A percentile compares a stretch with the other conserved stretches of the same genome.
Conservation (phyloP, 192 early-diverging fungal species). For the Oehlia diaphana region DNA sequence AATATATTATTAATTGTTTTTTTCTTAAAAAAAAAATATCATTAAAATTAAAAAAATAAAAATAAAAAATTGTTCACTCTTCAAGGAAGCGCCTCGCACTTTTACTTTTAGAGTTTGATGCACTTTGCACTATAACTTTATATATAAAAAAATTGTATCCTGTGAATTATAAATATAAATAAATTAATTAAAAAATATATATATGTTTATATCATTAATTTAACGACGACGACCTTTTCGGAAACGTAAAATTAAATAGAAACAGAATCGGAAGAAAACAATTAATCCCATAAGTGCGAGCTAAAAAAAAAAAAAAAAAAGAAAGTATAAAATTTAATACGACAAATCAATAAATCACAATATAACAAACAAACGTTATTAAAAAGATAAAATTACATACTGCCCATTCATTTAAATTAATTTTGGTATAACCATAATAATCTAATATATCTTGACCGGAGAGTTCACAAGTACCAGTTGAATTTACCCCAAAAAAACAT, state of each 20-base stretch:
- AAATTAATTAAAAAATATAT: too few species aligned
- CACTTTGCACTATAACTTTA: too few species aligned
- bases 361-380: background rate
- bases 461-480: background rate
- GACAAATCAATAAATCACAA: background rate
- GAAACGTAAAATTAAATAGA: background rate
- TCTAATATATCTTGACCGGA: slow-evolving; percentile 13
- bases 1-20: too few species aligned
- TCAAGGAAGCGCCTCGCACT: too few species aligned
- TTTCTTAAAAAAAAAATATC: too few species aligned
- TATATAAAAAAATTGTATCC: too few species aligned
- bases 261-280: background rate
- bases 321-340: background rate
- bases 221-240: background rate
- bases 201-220: background rate
- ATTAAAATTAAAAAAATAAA: too few species aligned
- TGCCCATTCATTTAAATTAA: background rate
- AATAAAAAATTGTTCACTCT: too few species aligned
- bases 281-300: slow-evolving; percentile 2
- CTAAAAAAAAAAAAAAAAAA: background rate
- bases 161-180: too few species aligned
- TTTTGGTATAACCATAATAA: background rate
- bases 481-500: background rate
- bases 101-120: too few species aligned
- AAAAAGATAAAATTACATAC: background rate